Conservation (phyloP, 768 basidiomycete genomes). For the Mycena floridula region DNA sequence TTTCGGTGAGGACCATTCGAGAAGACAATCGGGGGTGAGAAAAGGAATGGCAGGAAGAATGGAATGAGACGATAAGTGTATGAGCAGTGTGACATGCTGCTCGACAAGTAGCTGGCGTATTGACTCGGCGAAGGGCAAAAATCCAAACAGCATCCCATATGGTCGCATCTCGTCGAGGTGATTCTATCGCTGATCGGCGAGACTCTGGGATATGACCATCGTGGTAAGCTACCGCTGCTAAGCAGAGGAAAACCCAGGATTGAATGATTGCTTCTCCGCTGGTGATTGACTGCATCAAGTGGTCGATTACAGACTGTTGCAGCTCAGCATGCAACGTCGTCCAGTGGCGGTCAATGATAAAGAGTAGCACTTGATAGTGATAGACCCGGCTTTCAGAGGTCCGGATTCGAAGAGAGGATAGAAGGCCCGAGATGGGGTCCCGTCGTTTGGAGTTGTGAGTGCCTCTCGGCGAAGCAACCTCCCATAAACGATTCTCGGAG, state of each 20-base stretch:
- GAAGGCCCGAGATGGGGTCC: too few species aligned
- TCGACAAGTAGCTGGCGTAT: constrained; percentile 63
- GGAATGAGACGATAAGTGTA: constrained; percentile 40
- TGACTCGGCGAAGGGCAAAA: constrained; percentile 69
- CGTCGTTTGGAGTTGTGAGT: too few species aligned
- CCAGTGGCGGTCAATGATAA: constrained; percentile 83
- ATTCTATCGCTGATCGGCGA: not conserved
- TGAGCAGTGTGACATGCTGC: constrained; percentile 72
- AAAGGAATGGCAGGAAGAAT: constrained; percentile 15
- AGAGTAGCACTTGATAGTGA: constrained; percentile 75
- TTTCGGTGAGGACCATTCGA: constrained; percentile 59
- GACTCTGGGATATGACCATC: constrained; percentile 19
- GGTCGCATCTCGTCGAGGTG: constrained; percentile 11
- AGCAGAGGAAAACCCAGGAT: constrained; percentile 79
- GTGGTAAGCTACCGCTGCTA: constrained; percentile 64
- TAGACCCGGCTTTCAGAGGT: constrained; percentile 31
- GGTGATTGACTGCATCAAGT: constrained; percentile 56
- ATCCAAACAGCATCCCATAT: constrained; percentile 85
- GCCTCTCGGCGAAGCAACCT: too few species aligned
- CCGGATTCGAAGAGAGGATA: too few species aligned
- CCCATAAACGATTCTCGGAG: constrained; percentile 43
- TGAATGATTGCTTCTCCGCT: constrained; percentile 62
- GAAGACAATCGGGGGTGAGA: constrained; percentile 36
- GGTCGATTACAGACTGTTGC: constrained; percentile 47
- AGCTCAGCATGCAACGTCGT: constrained; percentile 47